Conservation (phyloP, 108 stramenopile genomes). For the Nannochloropsis salina region DNA sequence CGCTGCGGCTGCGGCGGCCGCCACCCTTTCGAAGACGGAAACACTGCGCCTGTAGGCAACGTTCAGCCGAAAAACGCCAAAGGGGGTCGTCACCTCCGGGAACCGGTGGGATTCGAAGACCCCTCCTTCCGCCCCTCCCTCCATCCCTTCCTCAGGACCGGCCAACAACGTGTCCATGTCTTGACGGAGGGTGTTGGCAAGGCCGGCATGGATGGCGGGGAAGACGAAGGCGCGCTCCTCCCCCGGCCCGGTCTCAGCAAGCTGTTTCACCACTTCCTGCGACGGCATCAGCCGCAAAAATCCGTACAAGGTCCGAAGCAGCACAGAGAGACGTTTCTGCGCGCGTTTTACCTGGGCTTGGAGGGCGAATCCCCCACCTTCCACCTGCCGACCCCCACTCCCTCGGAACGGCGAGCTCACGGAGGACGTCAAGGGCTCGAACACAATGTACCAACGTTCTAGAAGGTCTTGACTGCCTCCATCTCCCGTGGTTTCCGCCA, state of each 20-base stretch:
- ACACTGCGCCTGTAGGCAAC: not conserved
- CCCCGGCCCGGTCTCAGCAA: not conserved
- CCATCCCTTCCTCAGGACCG: not conserved
- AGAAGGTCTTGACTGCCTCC: constrained; percentile 4
- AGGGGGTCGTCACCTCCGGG: not conserved
- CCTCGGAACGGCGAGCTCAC: not conserved
- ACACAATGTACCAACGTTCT: constrained; percentile 15
- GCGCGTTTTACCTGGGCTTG: not conserved
- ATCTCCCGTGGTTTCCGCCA: not conserved
- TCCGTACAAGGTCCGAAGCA: not conserved
- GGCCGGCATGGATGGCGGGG: not conserved
- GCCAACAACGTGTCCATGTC: not conserved
- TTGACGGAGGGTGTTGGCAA: not conserved
- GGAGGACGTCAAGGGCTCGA: not conserved
- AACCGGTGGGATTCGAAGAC: not conserved
- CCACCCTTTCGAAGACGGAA: not conserved
- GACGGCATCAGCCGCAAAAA: not conserved
- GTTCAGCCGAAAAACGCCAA: not conserved
- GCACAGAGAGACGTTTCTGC: not conserved
- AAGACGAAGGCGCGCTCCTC: not conserved
- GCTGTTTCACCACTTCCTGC: not conserved
- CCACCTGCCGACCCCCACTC: not conserved
- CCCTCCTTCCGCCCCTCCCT: not conserved
- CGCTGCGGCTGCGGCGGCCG: not conserved
- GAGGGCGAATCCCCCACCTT: constrained; percentile 1